Base-by-base conservation (phyloP, 2,329 filamentous ascomycete genomes). In the Neonectria sp. region DNA sequence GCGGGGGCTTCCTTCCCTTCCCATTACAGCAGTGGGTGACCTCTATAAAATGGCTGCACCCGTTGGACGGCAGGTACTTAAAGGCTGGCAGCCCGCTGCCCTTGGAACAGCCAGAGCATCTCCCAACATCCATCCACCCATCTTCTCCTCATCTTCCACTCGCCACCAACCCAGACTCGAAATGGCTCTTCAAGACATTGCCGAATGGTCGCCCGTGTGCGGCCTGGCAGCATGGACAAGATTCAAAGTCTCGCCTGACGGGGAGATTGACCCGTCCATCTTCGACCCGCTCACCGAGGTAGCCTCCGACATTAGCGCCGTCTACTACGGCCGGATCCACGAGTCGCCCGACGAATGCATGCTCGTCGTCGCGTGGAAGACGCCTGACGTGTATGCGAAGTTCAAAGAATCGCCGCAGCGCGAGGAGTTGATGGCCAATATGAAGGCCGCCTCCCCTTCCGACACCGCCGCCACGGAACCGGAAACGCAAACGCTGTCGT, bases 321-420 rank as follows among this genome's bases (percentile, higher is more conserved):
- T 48, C 6, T 52, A 25, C 15, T 52, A 57, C 33, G 60, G 60
- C 13, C 52, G 53, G n/a, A 43, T 57, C 17, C 31, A 7, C 45
- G 60, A 63, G 45, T 63, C 53, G 3, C 60, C 60, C 12, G 29
- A 15, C 37, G 52, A 62, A 40, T 63, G 60, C 45, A 25, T 63
- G 37, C 52, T 63, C 40, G 53, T 43, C 46, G 55, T 56, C 12
- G 31, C n/a, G 40, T 63, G 60, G 60, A 35, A 51, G 24, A 40
- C 60, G 33, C 24, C 29, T 27, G 33, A 52, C 43, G 40, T 25
- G 15, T 63, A 57, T 31, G 11, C 27, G 3, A 12, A 49, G 13
- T 63, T 63, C 60, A 63, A 57, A 33, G 27, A 46, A 40, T 63
- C 60, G 24, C 21, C 53, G 12, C 53, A 57, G 17, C 49, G 35